Conservation (phyloP, 352 stramenopile genomes). For the Globisporangium orthogonon region DNA sequence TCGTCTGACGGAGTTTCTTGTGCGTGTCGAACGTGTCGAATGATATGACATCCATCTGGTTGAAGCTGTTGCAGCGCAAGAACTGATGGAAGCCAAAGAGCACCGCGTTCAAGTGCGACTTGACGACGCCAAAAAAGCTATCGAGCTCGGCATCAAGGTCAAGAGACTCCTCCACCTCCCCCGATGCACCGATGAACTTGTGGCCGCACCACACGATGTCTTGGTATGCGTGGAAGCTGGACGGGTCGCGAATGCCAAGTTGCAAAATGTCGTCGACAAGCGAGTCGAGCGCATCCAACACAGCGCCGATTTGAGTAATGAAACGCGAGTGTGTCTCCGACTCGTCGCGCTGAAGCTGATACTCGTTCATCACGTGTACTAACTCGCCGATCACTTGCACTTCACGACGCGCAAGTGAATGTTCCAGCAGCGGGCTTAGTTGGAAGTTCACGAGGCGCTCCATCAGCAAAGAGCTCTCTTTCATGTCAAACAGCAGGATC, state of each 20-base stretch:
- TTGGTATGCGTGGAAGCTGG: constrained; percentile 72
- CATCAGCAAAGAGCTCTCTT: constrained; percentile 56
- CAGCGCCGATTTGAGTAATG: constrained; percentile 18
- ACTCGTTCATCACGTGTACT: constrained; percentile 51
- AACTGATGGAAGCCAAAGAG: constrained; percentile 75
- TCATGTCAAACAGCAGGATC: constrained; percentile 80
- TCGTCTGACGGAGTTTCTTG: constrained; percentile 38
- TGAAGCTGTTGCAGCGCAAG: constrained; percentile 76
- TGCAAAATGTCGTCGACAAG: constrained; percentile 49
- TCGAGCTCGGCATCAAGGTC: constrained; percentile 28
- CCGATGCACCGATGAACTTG: constrained; percentile 24
- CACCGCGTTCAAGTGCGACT: constrained; percentile 59
- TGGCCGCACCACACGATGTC: constrained; percentile 85
- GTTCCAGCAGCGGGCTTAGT: constrained; percentile 67
- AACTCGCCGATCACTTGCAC: constrained; percentile 50
- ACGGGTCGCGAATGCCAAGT: constrained; percentile 50
- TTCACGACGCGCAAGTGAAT: constrained; percentile 58
- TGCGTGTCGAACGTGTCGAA: constrained; percentile 71
- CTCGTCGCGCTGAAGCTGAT: constrained; percentile 15
- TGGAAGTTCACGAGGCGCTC: constrained; percentile 73
- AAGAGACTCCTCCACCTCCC: constrained; percentile 5
- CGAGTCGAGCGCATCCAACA: constrained; percentile 38
- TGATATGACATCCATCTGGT: constrained; percentile 63
- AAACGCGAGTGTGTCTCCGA: background rate
- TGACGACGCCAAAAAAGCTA: constrained; percentile 40